Evolutionary conservation across 1,284 basidiomycete species (phyloP), one percentile per base, ranked within the genome.

Genomic region (Gymnopus androsaceus): DNA sequence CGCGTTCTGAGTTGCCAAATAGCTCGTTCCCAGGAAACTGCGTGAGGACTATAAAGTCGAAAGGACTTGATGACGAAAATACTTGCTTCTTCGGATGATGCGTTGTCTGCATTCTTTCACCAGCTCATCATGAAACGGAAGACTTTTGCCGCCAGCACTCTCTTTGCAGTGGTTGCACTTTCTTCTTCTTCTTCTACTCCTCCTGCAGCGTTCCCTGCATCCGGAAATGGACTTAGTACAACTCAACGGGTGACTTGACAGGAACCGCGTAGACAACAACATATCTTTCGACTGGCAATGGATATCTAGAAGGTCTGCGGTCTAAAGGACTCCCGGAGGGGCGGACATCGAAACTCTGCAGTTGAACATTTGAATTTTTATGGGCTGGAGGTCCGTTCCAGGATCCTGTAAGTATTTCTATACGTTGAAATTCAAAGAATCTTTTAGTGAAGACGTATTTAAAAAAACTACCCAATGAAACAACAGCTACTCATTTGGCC

Each of bases 161-260:
- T 53, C 7, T 28, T 37, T 3, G 21, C 41, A 30, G 33, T 33
- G 12, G 30, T 41, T 36, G 41, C 44, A 6, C 33, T 56, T n/a
- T n/a, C n/a, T n/a, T n/a, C n/a, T n/a, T n/a, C n/a, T 21, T 40
- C 50, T 21, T 48, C 41, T n/a, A 57, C 66, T 51, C 67, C 75
- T 8, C 84, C 85, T 27, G 83, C 76, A 11, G 77, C 75, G 8
- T 88, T 90, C 64, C 88, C 88, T 1, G 62, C 71, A 3, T 83
- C 83, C n/a, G 88, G 88, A 12, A 90, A 90, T 67, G 86, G 82
- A 2, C 69, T 90, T 90, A 88, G 88, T 90, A 83, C 63, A 79
- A 69, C 7, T 59, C 74, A 7, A 77, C 81, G 0, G 86, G 80
- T 0, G 65, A 63, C 0, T 66, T 77, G n/a, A n/a, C n/a, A n/a